These are phyloP conservation scores for Peterozyma toletana DNA, from an alignment of 805 yeast genomes.

Conservation along the genomic window DNA sequence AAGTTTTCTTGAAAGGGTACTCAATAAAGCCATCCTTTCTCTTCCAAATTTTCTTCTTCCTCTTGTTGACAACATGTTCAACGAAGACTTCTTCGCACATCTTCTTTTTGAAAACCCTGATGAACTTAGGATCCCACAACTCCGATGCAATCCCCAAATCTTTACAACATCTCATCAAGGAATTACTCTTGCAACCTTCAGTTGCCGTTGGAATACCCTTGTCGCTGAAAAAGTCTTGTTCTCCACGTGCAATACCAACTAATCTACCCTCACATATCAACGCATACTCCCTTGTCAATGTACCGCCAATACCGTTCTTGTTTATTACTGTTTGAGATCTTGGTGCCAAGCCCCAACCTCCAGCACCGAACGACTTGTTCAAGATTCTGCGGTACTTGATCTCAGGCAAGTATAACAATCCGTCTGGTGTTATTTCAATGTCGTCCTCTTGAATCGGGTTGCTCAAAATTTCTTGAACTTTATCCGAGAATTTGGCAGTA, in stretches of 20 bases:
- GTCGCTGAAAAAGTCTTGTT: constrained; percentile 84
- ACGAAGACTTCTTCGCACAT: constrained; percentile 79
- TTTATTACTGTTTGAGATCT: constrained; percentile 79
- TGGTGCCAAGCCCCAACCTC: constrained; percentile 98
- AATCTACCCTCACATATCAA: constrained; percentile 80
- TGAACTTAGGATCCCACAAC: constrained; percentile 93
- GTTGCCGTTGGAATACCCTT: constrained; percentile 90
- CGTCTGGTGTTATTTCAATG: constrained; percentile 94
- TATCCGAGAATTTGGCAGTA: constrained; percentile 59
- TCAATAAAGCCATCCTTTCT: constrained; percentile 77
- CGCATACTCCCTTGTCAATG: constrained; percentile 84
- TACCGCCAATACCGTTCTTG: constrained; percentile 35
- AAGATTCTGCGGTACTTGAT: constrained; percentile 88
- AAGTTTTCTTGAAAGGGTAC: constrained; percentile 63
- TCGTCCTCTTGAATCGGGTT: constrained; percentile 62
- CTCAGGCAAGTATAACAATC: constrained; percentile 85
- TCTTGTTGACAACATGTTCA: constrained; percentile 74
- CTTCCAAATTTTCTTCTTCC: constrained; percentile 89
- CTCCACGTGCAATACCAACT: constrained; percentile 91
- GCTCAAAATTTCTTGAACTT: constrained; percentile 51
- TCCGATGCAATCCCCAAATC: constrained; percentile 96
- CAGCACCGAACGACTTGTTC: constrained; percentile 93
- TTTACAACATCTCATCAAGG: constrained; percentile 96
- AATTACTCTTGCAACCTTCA: constrained; percentile 95
- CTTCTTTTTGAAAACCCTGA: constrained; percentile 55